phyloP scores from a whole-genome alignment of 1,284 basidiomycete species.

The Afroboletus lepidellus region DNA sequence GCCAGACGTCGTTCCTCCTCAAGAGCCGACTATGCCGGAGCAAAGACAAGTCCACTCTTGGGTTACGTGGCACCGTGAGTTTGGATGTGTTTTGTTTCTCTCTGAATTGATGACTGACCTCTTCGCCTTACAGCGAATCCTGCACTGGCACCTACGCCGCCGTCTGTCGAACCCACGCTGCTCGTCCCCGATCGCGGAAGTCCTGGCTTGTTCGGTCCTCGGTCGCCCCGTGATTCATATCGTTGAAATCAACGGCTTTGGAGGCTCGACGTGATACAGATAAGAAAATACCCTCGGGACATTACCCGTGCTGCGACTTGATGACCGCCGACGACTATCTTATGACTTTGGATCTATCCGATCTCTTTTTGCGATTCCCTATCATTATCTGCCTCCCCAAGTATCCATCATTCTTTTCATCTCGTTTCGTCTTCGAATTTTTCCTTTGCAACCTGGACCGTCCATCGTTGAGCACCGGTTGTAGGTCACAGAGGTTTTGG shows the following conservation, averaged over 20 bases:
- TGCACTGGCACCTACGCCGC: slow-evolving; percentile 46
- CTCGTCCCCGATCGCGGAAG: slow-evolving; percentile 53
- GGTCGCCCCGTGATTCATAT: slow-evolving; percentile 47
- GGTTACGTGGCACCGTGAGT: slow-evolving; percentile 72
- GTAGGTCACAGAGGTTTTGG: neutral
- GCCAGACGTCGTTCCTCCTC: slow-evolving; percentile 33
- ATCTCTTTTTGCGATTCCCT: slow-evolving; percentile 13
- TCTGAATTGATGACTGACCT: slow-evolving; percentile 1
- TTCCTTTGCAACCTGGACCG: neutral
- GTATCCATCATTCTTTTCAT: neutral
- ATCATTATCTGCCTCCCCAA: slow-evolving; percentile 28
- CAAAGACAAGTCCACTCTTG: slow-evolving; percentile 49
- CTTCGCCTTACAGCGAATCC: slow-evolving; percentile 44
- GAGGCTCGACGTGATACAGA: neutral
- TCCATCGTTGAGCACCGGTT: neutral
- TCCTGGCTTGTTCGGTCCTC: slow-evolving; percentile 65
- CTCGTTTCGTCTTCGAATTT: neutral
- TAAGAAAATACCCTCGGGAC: neutral
- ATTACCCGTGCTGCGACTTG: neutral
- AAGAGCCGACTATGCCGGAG: slow-evolving; percentile 33
- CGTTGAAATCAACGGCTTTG: slow-evolving; percentile 9
- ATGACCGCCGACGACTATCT: slow-evolving; percentile 20
- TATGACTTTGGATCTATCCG: slow-evolving; percentile 20
- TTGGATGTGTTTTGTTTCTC: slow-evolving; percentile 11
- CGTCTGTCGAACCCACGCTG: slow-evolving; percentile 49